phyloP scores from a whole-genome alignment of 768 basidiomycete species.

The Tricholoma terreum region DNA sequence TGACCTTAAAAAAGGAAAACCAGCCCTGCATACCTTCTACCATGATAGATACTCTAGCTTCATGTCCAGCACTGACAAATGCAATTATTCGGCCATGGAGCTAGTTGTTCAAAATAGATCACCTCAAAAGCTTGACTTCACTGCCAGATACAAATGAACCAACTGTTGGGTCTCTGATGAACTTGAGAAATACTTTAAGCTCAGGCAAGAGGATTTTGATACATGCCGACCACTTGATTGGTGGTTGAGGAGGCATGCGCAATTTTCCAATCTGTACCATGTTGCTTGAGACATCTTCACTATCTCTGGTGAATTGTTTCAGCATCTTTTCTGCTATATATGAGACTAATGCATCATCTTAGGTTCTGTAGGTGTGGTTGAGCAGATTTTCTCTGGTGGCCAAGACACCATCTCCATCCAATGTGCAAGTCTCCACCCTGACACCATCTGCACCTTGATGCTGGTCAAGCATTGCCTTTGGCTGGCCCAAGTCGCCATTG shows the following conservation, averaged over 20 bases:
- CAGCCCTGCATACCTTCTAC: neutral
- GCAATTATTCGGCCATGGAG: neutral
- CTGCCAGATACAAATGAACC: neutral
- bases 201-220: conserved; percentile 22
- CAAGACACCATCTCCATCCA: conserved; percentile 3
- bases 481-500: neutral
- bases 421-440: neutral
- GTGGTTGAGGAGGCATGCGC: conserved; percentile 19
- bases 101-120: neutral
- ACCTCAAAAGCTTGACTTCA: conserved; percentile 1
- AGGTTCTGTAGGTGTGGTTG: conserved; percentile 3
- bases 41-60: neutral
- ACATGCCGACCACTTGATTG: conserved; percentile 25
- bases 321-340: neutral
- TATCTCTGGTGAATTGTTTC: neutral
- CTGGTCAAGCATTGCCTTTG: neutral
- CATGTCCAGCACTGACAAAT: no score
- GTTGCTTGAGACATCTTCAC: conserved; percentile 3
- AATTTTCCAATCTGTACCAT: conserved; percentile 5
- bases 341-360: neutral
- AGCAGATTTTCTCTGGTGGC: neutral
- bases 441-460: neutral
- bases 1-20: neutral
- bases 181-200: conserved; percentile 21
- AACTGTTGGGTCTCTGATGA: conserved; percentile 11